Base-by-base conservation (phyloP, 176 grass and related monocot genomes). In the Rhynchospora breviuscula region DNA sequence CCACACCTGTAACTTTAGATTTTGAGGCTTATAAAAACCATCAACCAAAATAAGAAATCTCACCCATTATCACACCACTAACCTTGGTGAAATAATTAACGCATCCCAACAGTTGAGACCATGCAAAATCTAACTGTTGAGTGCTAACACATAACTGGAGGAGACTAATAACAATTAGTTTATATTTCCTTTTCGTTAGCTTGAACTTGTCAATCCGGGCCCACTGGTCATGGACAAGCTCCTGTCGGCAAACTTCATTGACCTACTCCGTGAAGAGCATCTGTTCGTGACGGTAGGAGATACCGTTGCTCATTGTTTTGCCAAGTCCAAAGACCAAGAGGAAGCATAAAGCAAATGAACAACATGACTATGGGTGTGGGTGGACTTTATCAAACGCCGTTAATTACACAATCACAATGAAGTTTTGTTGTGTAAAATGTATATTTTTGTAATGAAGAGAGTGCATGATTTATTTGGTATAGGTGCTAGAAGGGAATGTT, bases 181-280 rank as follows among this genome's bases (percentile, higher is more conserved):
- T 65, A 13, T 14, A 29, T 31, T 9, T 61, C 65, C 8, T 7
- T 79, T 40, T 51, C 44, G 29, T 25, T 86, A 94, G 94, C 82
- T 97, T 54, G 52, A 91, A 83, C 79, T 94, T 6, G 79, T 91
- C n/a, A 97, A 97, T 75, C 94, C 91, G 0, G 89, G 94, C 12
- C 81, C 83, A 0, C 19, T 8, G 1, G 94, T 97, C 80, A 90
- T 94, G 51, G 81, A 90, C 62, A 94, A 97, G 88, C 86, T 94
- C n/a, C 82, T 67, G 11, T 52, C 78, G 3, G 83, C 94, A 0
- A 83, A 87, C 43, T 94, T 97, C 81, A 87, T 80, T 0, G 84
- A 94, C 0, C 67, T 87, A 57, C 91, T 97, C 10, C 89, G 88
- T 1, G 77, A 90, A 1, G 89, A 97, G n/a, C 91, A 87, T 56